phyloP scores from a whole-genome alignment of 2,329 filamentous ascomycete genomes.

The Corynespora cassiicola region DNA sequence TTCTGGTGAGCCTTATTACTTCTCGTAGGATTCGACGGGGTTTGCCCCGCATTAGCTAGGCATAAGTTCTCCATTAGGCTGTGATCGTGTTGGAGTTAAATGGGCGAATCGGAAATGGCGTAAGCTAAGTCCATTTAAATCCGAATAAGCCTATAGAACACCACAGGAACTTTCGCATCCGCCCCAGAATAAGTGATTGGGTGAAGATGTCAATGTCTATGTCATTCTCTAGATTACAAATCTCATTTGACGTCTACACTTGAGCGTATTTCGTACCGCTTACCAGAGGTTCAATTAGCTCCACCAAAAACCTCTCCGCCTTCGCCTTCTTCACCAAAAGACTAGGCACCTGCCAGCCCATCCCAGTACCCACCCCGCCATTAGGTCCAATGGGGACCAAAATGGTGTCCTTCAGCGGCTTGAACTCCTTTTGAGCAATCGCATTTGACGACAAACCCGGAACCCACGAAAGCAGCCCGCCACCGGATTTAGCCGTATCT shows the following conservation, averaged over 20 bases:
- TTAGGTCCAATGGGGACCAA: conserved; percentile 16
- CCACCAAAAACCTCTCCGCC: conserved; percentile 17
- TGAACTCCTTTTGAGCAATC: conserved; percentile 21
- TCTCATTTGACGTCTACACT: no score
- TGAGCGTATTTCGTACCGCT: conserved; percentile 12
- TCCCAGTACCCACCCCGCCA: conserved; percentile 31
- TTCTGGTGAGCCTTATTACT: no score
- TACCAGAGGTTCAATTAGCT: conserved; percentile 12
- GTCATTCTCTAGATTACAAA: not conserved
- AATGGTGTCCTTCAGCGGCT: conserved; percentile 27
- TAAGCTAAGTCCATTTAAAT: no score
- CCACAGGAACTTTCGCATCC: no score
- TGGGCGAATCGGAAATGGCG: no score
- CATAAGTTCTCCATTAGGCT: no score
- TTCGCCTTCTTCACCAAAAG: conserved; percentile 20
- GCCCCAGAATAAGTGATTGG: no score
- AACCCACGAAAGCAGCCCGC: conserved; percentile 8
- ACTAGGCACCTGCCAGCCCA: conserved; percentile 26
- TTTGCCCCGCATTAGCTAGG: no score
- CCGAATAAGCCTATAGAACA: no score
- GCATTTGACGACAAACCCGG: conserved; percentile 2
- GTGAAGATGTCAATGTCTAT: no score
- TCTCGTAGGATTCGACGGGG: no score
- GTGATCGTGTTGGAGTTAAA: no score
- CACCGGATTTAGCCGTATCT: not conserved